Conservation (phyloP, 495 filamentous ascomycete genomes). For the Penicillium macrosclerotiorum region DNA sequence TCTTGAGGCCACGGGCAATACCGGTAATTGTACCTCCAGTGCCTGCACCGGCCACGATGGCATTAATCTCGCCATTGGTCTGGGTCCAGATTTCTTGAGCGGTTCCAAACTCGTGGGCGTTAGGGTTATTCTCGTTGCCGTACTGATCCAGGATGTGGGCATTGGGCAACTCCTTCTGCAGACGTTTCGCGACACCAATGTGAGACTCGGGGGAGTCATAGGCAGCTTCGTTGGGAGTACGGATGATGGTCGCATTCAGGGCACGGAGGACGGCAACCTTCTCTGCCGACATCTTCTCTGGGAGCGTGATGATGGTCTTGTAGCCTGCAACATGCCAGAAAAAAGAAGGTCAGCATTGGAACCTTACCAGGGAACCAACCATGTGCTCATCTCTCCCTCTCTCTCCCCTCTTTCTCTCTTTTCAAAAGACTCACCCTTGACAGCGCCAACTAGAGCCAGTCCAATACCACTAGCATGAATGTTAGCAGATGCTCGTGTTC, state of each 20-base stretch:
- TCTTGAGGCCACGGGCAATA: constrained; percentile 78
- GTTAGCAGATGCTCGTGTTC: constrained; percentile 15
- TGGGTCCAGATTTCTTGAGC: constrained; percentile 96
- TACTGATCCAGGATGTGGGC: constrained; percentile 98
- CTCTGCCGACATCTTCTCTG: constrained; percentile 98
- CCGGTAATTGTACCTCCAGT: constrained; percentile 96
- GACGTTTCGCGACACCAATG: constrained; percentile 86
- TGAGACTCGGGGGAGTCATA: constrained; percentile 94
- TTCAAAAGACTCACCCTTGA: constrained; percentile 80
- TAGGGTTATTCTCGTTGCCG: constrained; percentile 84
- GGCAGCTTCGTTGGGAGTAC: constrained; percentile 93
- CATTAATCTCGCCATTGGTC: constrained; percentile 79
- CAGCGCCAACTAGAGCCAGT: constrained; percentile 85
- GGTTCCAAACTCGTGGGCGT: constrained; percentile 91
- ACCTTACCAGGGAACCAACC: too few relatives aligned
- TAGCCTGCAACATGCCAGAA: constrained; percentile 52
- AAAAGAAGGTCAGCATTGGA: background rate
- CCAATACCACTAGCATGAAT: constrained; percentile 72
- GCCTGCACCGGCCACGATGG: constrained; percentile 86
- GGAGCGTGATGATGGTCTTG: constrained; percentile 96
- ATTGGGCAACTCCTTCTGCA: constrained; percentile 94
- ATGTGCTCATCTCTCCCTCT: too few relatives aligned
- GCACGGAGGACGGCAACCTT: constrained; percentile 93
- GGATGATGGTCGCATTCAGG: constrained; percentile 94
- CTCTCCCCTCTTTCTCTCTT: too few relatives aligned